Conservation (phyloP, 768 basidiomycete species). For the Kwoniella shandongensis region DNA sequence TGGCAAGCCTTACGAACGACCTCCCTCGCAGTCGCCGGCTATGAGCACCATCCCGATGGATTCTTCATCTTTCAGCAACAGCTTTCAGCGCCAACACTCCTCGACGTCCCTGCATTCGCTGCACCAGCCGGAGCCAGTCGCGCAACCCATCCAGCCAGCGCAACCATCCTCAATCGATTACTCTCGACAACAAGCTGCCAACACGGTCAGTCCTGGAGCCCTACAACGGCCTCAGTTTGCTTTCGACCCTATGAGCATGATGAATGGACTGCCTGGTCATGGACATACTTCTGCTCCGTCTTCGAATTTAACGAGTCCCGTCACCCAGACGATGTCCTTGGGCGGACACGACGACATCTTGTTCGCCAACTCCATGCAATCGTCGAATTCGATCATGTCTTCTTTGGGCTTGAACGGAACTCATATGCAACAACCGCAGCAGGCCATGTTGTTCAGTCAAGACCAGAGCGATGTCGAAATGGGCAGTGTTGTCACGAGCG, state of each 20-base stretch:
- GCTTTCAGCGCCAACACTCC: conserved; percentile 29
- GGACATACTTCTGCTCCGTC: conserved; percentile 1
- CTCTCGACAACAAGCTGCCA: conserved; percentile 6
- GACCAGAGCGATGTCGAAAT: conserved; percentile 30
- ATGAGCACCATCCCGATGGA: conserved; percentile 23
- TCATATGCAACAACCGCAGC: conserved; percentile 18
- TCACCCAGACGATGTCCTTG: conserved; percentile 7
- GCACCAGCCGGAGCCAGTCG: conserved; percentile 7
- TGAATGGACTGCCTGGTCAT: conserved; percentile 3
- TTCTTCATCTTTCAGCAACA: conserved; percentile 3
- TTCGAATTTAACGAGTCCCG: conserved; percentile 9
- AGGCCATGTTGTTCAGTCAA: conserved; percentile 29
- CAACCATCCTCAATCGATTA: conserved; percentile 2
- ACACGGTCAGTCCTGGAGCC: conserved; percentile 40
- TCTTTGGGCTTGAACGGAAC: conserved; percentile 14
- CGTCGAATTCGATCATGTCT: conserved; percentile 24
- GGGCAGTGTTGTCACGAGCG: conserved; percentile 28
- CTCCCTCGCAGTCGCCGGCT: conserved; percentile 33
- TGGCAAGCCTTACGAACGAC: conserved; percentile 45
- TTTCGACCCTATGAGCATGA: conserved; percentile 3
- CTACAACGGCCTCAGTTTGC: conserved; percentile 37
- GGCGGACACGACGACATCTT: conserved; percentile 27
- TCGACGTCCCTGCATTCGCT: conserved; percentile 27
- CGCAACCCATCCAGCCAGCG: conserved; percentile 8
- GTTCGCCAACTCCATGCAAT: conserved; percentile 23